Base-by-base conservation (phyloP, 1,284 basidiomycete species). In the Ustilago sp. region DNA sequence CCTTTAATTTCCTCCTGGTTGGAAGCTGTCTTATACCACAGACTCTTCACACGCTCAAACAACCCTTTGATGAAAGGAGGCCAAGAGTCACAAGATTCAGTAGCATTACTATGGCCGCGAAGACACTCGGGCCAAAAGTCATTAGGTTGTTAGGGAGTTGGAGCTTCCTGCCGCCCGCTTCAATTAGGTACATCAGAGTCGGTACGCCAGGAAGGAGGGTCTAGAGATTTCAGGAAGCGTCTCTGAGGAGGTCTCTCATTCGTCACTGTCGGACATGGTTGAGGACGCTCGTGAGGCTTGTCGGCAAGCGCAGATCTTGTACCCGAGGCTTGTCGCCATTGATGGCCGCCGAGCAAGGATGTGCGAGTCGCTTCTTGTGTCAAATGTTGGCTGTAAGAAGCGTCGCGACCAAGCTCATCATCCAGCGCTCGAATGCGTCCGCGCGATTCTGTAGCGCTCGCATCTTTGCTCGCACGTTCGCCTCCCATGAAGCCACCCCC, bases 161-260 rank as follows among this genome's bases (percentile, higher is more conserved):
- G n/a, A 45, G 3, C n/a, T 19, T 19, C 7, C 6, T 45, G n/a
- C 17, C 11, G 8, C 19, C n/a, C 11, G 19, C n/a, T 7, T 8
- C 43, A 32, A 13, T 11, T 17, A n/a, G 54, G 15, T 11, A 48
- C 7, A 13, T 52, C 45, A n/a, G 51, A 19, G 34, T 57, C 43
- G n/a, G 34, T 35, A 36, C 60, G 57, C 64, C 64, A 73, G 23
- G 62, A 51, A 4, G 70, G 64, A 31, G 47, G 28, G 41, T 43
- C 41, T 13, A 73, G 53, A 2, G 19, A 12, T 17, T 39, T 59
- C 11, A 68, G 58, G 13, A 73, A 73, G 38, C 65, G 70, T 39
- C 65, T 54, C 34, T 73, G 70, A 38, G 70, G 48, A 1, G 70
- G 64, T 48, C 61, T 57, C 35, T 63, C 53, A 8, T 6, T 39